A percentile compares a stretch with the other conserved stretches of the same genome.
phyloP scores from a whole-genome alignment of 108 stramenopile genomes.

The Nitzschia palea region DNA sequence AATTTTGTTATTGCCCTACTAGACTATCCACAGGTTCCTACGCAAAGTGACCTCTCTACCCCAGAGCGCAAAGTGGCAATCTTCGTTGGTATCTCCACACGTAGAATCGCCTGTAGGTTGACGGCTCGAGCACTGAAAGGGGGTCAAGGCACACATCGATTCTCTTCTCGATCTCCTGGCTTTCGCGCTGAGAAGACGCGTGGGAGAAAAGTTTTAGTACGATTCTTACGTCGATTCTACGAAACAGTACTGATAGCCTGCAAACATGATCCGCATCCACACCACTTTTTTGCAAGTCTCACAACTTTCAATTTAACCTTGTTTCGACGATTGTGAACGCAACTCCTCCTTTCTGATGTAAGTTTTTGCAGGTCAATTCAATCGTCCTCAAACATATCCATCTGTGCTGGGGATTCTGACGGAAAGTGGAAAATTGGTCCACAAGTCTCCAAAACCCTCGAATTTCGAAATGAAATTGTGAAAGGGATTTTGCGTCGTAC shows the following conservation, averaged over 20 bases:
- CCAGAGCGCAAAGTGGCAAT: too few relatives aligned
- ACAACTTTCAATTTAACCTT: conserved; percentile 2
- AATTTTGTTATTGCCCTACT: too few relatives aligned
- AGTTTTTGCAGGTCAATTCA: not conserved
- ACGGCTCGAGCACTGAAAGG: too few relatives aligned
- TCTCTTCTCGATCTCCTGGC: too few relatives aligned
- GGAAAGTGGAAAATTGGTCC: not conserved
- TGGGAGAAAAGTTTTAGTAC: not conserved
- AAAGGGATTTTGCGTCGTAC: not conserved
- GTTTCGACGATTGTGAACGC: not conserved
- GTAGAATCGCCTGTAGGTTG: too few relatives aligned
- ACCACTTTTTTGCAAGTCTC: conserved; percentile 7
- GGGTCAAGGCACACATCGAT: too few relatives aligned
- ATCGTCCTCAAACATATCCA: not conserved
- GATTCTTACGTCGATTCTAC: not conserved
- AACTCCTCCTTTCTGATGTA: not conserved
- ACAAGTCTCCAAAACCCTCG: not conserved
- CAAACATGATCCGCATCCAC: not conserved
- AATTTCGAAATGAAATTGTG: conserved; percentile 2
- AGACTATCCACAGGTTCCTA: not conserved
- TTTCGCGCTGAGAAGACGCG: not conserved
- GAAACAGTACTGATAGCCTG: not conserved
- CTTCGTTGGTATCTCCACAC: not conserved
- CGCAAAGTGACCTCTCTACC: not conserved
- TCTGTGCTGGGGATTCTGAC: not conserved